Evolutionary conservation across 345 rosid genomes (phyloP).

Genomic region (Gossypium raimondii): DNA sequence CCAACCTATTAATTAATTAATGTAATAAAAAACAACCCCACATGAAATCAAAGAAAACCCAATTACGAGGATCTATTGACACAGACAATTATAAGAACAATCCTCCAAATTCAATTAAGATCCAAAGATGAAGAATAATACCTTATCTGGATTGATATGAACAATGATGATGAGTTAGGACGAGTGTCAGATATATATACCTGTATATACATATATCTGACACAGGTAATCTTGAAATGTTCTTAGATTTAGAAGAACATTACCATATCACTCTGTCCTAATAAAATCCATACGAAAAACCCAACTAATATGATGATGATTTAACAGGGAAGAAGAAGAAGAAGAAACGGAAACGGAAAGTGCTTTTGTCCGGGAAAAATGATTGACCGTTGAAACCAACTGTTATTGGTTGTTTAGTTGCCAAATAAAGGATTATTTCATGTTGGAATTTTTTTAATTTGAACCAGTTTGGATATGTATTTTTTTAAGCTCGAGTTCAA

Average conservation of each 20-base stretch:
- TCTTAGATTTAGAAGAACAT: not conserved
- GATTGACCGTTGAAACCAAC: constrained; percentile 12
- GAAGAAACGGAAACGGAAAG: not conserved
- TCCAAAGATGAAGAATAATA: no score
- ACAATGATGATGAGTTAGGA: not conserved
- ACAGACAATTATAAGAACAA: not conserved
- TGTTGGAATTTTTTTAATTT: no score
- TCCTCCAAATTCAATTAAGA: not conserved
- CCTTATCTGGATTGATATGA: not conserved
- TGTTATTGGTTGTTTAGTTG: not conserved
- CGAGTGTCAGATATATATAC: not conserved
- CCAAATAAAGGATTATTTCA: not conserved
- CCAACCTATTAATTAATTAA: not conserved
- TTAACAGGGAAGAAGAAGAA: not conserved
- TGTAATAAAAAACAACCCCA: not conserved
- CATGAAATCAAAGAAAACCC: not conserved
- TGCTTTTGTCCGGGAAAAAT: not conserved
- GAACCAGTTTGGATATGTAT: no score
- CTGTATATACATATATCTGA: not conserved
- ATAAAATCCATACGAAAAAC: not conserved
- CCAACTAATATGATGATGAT: not conserved
- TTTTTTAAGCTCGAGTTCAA: no score
- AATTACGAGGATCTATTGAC: not conserved
- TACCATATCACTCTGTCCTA: not conserved
- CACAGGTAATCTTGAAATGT: not conserved